phyloP scores from a whole-genome alignment of 1,284 basidiomycete genomes.

The Neotropicomus parvogracilis region DNA sequence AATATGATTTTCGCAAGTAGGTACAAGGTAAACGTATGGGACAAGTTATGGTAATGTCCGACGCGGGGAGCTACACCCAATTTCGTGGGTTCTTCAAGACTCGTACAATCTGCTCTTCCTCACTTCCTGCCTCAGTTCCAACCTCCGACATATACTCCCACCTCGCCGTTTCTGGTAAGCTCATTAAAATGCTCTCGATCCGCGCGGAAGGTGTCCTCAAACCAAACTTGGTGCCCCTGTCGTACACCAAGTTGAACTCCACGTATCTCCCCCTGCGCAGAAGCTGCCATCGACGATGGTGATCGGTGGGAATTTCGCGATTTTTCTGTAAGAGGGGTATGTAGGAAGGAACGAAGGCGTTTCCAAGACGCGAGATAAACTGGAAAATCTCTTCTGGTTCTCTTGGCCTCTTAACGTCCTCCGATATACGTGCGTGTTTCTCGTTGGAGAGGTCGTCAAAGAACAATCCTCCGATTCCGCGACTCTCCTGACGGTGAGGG shows the following conservation, averaged over 20 bases:
- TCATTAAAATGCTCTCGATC: conserved; percentile 93
- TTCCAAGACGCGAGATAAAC: conserved; percentile 68
- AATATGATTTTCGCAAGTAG: background rate
- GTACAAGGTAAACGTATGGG: no score
- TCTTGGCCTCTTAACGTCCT: conserved; percentile 49
- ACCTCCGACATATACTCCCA: conserved; percentile 93
- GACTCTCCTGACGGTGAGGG: conserved; percentile 85
- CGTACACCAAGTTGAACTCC: conserved; percentile 92
- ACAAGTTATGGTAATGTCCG: no score
- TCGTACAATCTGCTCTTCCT: conserved; percentile 49
- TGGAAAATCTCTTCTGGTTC: conserved; percentile 69
- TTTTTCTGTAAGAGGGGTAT: conserved; percentile 75
- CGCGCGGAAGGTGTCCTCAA: conserved; percentile 87
- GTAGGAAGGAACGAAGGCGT: conserved; percentile 86
- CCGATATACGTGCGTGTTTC: conserved; percentile 52
- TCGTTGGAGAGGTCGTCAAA: conserved; percentile 84
- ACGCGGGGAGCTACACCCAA: conserved; percentile 49
- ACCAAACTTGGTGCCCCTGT: conserved; percentile 86
- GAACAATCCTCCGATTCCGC: conserved; percentile 95
- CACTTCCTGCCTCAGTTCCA: conserved; percentile 62
- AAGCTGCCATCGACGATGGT: conserved; percentile 84
- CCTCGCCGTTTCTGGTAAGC: conserved; percentile 82
- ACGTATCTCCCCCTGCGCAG: conserved; percentile 87
- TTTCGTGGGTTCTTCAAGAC: conserved; percentile 54
- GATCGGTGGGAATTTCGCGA: conserved; percentile 56